phyloP scores from a whole-genome alignment of 1,139 yeast species.

The Yamadazyma atmosphaerica region DNA sequence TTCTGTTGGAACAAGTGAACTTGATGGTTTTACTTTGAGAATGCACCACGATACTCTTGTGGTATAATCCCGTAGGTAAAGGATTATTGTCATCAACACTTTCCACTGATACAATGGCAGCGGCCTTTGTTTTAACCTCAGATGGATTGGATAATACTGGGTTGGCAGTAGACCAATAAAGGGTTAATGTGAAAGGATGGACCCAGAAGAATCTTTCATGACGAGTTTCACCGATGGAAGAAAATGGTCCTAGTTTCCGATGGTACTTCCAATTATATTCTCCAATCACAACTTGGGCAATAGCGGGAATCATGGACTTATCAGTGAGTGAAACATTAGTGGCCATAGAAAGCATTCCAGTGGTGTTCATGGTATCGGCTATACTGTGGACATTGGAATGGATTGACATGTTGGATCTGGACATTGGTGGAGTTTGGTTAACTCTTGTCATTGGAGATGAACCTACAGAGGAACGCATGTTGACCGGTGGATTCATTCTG shows the following conservation, averaged over 20 bases:
- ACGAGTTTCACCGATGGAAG: slow-evolving; percentile 73
- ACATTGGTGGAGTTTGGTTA: slow-evolving; percentile 16
- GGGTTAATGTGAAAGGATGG: slow-evolving; percentile 87
- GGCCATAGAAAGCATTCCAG: slow-evolving; percentile 54
- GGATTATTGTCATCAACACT: slow-evolving; percentile 86
- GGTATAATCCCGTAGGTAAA: slow-evolving; percentile 84
- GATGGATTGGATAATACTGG: slow-evolving; percentile 76
- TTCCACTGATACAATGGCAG: slow-evolving; percentile 77
- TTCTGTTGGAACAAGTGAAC: slow-evolving; percentile 84
- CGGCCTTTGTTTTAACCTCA: slow-evolving; percentile 68
- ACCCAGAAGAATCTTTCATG: slow-evolving; percentile 97
- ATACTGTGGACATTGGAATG: slow-evolving; percentile 25
- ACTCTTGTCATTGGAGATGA: slow-evolving; percentile 9
- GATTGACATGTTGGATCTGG: slow-evolving; percentile 35
- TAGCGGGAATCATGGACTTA: slow-evolving; percentile 77
- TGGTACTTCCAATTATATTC: slow-evolving; percentile 87
- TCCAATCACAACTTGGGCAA: slow-evolving; percentile 92
- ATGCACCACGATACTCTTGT: slow-evolving; percentile 77
- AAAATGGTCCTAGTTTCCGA: slow-evolving; percentile 72
- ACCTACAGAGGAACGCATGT: slow-evolving; percentile 6
- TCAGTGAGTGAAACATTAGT: slow-evolving; percentile 73
- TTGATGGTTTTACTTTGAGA: slow-evolving; percentile 70
- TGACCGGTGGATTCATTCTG: slow-evolving; percentile 20
- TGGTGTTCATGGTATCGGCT: slow-evolving; percentile 32
- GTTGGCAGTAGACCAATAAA: slow-evolving; percentile 85